phyloP scores from a whole-genome alignment of 495 filamentous ascomycete species.

The Neurospora terricola region DNA sequence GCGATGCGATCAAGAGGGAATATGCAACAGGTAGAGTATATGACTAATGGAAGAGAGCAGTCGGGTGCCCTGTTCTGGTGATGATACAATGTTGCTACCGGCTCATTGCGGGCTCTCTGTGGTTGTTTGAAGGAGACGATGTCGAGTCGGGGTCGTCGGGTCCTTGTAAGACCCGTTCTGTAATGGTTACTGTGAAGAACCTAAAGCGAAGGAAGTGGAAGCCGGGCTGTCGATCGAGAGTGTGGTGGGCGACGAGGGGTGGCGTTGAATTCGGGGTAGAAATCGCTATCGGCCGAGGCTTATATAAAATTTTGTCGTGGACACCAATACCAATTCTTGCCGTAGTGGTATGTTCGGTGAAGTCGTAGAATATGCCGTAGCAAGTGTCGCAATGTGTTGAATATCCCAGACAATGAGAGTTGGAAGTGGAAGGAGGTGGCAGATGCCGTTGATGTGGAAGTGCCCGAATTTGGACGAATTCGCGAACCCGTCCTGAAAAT shows the following conservation, averaged over 20 bases:
- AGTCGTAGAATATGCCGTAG: neutral
- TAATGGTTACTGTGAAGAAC: neutral
- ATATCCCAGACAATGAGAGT: neutral
- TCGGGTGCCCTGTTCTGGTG: conserved; percentile 8
- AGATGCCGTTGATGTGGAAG: neutral
- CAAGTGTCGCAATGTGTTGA: neutral
- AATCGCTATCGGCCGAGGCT: neutral
- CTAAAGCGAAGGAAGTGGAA: neutral
- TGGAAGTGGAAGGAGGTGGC: neutral
- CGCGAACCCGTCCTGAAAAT: neutral
- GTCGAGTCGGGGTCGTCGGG: neutral
- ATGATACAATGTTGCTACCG: conserved; percentile 2
- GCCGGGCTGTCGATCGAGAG: neutral
- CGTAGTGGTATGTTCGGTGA: neutral
- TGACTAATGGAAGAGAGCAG: neutral
- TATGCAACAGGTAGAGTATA: neutral
- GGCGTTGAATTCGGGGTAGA: neutral
- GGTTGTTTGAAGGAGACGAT: neutral
- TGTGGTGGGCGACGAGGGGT: neutral
- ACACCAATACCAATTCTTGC: neutral
- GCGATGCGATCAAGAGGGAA: neutral
- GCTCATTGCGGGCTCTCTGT: conserved; percentile 4
- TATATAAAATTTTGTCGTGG: neutral
- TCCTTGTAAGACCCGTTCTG: neutral
- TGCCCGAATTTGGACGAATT: neutral